Percentiles rank a stretch among this genome's conserved stretches.
Conservation (phyloP, 169 alveolate species). For the Ichthyophthirius multifiliis region DNA sequence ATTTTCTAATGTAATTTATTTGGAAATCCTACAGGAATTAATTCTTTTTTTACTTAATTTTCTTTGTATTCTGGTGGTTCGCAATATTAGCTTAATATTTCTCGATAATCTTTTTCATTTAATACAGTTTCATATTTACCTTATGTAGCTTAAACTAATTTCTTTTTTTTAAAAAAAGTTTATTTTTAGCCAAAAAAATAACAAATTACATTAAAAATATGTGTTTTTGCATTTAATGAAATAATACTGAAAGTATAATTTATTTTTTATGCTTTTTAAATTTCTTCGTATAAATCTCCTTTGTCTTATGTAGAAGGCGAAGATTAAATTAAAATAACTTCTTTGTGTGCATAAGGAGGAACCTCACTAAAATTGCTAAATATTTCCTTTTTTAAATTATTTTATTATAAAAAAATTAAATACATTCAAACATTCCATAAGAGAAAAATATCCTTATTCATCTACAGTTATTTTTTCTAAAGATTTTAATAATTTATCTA, state of each 20-base stretch:
- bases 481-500: neutral
- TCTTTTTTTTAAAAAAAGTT: neutral
- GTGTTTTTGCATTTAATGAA: neutral
- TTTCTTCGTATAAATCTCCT: neutral
- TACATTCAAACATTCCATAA: neutral
- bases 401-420: neutral
- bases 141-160: neutral
- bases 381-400: neutral
- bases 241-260: neutral
- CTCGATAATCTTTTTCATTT: neutral
- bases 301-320: neutral
- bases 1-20: neutral
- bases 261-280: neutral
- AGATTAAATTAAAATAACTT: neutral
- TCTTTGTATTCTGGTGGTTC: neutral
- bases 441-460: neutral
- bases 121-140: slow-evolving; percentile 7
- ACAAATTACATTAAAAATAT: neutral
- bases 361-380: neutral
- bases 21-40: neutral
- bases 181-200: neutral
- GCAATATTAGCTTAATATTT: neutral
- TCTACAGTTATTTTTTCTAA: neutral
- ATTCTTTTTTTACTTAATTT: neutral
- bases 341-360: neutral